These are phyloP conservation scores for Chlorencoelia australis DNA, from an alignment of 2,329 filamentous ascomycete genomes.

Conservation along the genomic window DNA sequence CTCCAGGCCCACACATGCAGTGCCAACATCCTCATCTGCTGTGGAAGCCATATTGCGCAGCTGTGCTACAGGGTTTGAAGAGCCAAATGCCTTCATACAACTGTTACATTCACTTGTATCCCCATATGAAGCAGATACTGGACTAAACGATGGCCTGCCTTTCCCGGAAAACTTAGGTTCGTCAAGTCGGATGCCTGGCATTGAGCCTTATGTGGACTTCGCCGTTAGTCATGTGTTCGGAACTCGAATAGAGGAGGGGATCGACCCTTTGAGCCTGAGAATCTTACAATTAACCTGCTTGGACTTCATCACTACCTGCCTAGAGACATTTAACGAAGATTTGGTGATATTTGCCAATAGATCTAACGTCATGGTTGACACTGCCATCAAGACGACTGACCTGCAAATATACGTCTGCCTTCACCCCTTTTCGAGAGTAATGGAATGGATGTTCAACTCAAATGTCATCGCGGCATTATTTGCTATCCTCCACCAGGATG, in stretches of 20 bases:
- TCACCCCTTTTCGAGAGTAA: slow-evolving; percentile 87
- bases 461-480: slow-evolving; percentile 75
- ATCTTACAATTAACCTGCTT: slow-evolving; percentile 73
- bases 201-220: slow-evolving; percentile 90
- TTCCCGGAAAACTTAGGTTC: slow-evolving; percentile 82
- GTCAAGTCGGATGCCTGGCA: slow-evolving; percentile 68
- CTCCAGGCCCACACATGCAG: slow-evolving; percentile 28
- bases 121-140: slow-evolving; percentile 50
- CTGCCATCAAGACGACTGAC: slow-evolving; percentile 62
- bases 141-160: slow-evolving; percentile 64
- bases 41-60: slow-evolving; percentile 62
- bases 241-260: slow-evolving; percentile 43
- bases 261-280: slow-evolving; percentile 58
- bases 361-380: slow-evolving; percentile 65
- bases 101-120: slow-evolving; percentile 63
- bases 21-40: slow-evolving; percentile 22
- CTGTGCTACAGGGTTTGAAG: slow-evolving; percentile 71
- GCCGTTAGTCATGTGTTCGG: slow-evolving; percentile 71
- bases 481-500: slow-evolving; percentile 65
- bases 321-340: slow-evolving; percentile 88
- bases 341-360: slow-evolving; percentile 77
- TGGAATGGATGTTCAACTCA: slow-evolving; percentile 98
- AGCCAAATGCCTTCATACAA: slow-evolving; percentile 73
- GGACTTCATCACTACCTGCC: slow-evolving; percentile 68
- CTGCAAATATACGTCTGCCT: slow-evolving; percentile 72